Conservation (phyloP, 169 alveolate species). For the Babesia ovata region DNA sequence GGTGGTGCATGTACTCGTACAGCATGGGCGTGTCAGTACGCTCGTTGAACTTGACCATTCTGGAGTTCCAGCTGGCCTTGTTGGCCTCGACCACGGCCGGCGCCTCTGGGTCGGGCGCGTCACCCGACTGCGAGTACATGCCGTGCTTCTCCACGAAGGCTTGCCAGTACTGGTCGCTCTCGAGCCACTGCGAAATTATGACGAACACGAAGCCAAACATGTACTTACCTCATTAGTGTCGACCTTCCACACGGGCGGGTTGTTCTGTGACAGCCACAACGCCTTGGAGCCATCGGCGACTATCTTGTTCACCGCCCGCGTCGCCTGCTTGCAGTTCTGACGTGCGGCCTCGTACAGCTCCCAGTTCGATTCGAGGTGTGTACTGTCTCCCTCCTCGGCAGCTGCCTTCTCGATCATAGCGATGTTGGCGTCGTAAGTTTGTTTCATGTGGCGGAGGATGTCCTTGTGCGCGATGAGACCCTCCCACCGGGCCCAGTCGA, state of each 20-base stretch:
- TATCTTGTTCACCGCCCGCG: slow-evolving; percentile 71
- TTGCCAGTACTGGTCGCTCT: slow-evolving; percentile 87
- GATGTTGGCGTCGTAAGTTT: slow-evolving; percentile 52
- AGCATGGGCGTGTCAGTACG: slow-evolving; percentile 83
- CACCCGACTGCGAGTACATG: slow-evolving; percentile 68
- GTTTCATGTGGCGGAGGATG: slow-evolving; percentile 58
- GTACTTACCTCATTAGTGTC: slow-evolving; percentile 77
- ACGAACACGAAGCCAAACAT: too few species aligned
- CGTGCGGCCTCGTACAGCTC: slow-evolving; percentile 55
- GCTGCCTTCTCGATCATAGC: slow-evolving; percentile 41
- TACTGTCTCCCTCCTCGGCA: neutral
- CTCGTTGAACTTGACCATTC: slow-evolving; percentile 79
- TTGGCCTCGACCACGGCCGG: slow-evolving; percentile 68
- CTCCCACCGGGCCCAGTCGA: slow-evolving; percentile 70
- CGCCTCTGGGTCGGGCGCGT: slow-evolving; percentile 73
- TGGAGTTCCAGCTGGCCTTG: slow-evolving; percentile 77
- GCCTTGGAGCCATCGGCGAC: slow-evolving; percentile 84
- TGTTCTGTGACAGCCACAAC: slow-evolving; percentile 82
- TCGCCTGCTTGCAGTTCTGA: slow-evolving; percentile 70
- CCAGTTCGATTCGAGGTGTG: slow-evolving; percentile 50
- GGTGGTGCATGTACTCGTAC: slow-evolving; percentile 78
- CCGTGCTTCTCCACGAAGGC: slow-evolving; percentile 86
- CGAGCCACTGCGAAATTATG: slow-evolving; percentile 78
- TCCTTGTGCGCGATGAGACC: slow-evolving; percentile 53
- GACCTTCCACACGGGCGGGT: slow-evolving; percentile 78